These are phyloP conservation scores for Tylopilus balloui DNA, from an alignment of 768 basidiomycete genomes.

Conservation along the genomic window DNA sequence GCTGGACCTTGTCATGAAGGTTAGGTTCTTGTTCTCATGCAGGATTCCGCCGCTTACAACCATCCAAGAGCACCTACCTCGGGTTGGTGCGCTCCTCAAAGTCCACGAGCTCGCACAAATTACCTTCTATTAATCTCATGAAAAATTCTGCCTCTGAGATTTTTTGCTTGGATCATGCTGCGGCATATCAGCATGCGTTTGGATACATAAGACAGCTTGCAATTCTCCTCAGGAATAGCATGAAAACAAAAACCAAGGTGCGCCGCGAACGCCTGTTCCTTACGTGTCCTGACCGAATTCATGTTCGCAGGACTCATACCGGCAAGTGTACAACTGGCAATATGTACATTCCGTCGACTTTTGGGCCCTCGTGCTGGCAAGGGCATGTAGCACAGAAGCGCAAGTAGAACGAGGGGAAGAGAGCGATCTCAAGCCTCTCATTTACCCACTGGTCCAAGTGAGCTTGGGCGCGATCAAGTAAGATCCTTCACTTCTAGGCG, in stretches of 20 bases:
- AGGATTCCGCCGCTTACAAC: neutral
- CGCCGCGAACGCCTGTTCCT: conserved; percentile 10
- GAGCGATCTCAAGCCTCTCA: conserved; percentile 79
- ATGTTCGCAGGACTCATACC: conserved; percentile 71
- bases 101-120: conserved; percentile 77
- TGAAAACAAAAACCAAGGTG: conserved; percentile 85
- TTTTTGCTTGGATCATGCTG: conserved; percentile 70
- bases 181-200: conserved; percentile 91
- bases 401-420: conserved; percentile 51
- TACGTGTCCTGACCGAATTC: conserved; percentile 5
- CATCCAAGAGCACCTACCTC: conserved; percentile 74
- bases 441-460: conserved; percentile 95
- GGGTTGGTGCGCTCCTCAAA: conserved; percentile 81
- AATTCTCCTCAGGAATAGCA: conserved; percentile 85
- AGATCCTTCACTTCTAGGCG: conserved; percentile 20
- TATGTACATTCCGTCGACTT: conserved; percentile 95
- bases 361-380: conserved; percentile 85
- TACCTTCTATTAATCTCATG: conserved; percentile 93
- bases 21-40: conserved; percentile 23
- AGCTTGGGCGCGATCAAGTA: conserved; percentile 90
- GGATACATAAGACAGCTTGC: conserved; percentile 94
- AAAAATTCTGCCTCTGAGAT: conserved; percentile 96
- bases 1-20: conserved; percentile 84
- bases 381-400: conserved; percentile 65
- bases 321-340: conserved; percentile 98